Conservation (phyloP, 2,329 filamentous ascomycete genomes). For the Fonsecaea pedrosoi region DNA sequence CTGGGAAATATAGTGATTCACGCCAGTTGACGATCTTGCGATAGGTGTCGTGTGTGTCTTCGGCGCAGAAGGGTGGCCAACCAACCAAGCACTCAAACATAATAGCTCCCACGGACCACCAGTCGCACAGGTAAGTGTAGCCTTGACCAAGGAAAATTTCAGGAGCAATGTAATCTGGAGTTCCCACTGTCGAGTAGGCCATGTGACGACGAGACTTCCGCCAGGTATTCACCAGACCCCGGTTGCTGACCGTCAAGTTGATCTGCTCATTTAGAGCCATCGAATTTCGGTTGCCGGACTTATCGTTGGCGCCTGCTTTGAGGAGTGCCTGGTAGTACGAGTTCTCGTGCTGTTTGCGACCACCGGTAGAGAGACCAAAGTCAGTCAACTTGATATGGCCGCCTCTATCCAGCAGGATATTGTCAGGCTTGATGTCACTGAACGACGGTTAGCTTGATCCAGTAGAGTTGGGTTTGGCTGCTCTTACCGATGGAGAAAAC, state of each 20-base stretch:
- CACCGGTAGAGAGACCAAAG: slow-evolving; percentile 96
- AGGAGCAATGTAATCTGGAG: slow-evolving; percentile 96
- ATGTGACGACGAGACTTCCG: slow-evolving; percentile 92
- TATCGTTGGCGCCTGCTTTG: slow-evolving; percentile 73
- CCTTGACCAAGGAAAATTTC: slow-evolving; percentile 97
- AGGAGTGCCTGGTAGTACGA: slow-evolving; percentile 98
- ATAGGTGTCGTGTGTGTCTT: slow-evolving; percentile 97
- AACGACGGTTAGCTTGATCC: slow-evolving; percentile 40
- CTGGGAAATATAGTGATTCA: slow-evolving; percentile 93
- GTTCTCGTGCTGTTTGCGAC: slow-evolving; percentile 97
- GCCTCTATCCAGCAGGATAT: slow-evolving; percentile 92
- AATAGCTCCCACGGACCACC: slow-evolving; percentile 98
- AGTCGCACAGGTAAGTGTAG: slow-evolving; percentile 96
- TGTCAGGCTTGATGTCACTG: slow-evolving; percentile 99
- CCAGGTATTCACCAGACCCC: slow-evolving; percentile 98
- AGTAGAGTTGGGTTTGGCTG: not conserved
- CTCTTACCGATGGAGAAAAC: slow-evolving; percentile 93
- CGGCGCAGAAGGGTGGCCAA: slow-evolving; percentile 98
- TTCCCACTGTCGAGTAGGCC: slow-evolving; percentile 97
- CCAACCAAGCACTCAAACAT: slow-evolving; percentile 99
- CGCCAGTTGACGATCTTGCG: slow-evolving; percentile 99
- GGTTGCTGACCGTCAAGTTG: slow-evolving; percentile 96
- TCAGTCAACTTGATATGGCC: slow-evolving; percentile 98
- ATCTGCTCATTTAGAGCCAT: slow-evolving; percentile 93
- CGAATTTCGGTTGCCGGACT: slow-evolving; percentile 82